Base-by-base conservation (phyloP, 1,284 basidiomycete species). In the Thelephora terrestris region DNA sequence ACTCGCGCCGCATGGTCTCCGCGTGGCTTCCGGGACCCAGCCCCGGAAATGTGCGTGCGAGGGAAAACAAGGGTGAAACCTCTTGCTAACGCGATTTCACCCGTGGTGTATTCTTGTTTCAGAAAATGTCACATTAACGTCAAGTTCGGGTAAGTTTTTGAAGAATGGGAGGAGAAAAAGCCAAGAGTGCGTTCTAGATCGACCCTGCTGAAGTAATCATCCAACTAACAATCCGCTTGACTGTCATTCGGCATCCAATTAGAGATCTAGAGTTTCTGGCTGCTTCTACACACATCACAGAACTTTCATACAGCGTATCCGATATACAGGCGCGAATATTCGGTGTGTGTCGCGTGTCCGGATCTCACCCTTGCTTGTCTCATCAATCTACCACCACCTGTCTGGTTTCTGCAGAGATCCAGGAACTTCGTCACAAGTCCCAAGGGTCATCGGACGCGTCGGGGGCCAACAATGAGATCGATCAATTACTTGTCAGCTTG, bases 311-410 rank as follows among this genome's bases (percentile, higher is more conserved):
- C 61, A 77, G 75, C 56, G 81, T 90, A 53, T 87, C 85, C 24
- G 87, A 90, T 63, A 86, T 90, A 36, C 85, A 90, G 64, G 87
- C 87, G 49, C 81, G 86, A 59, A 88, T 90, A 61, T 90, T 90
- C 58, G 87, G 87, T 88, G 61, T 52, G 75, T 53, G 47, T 52
- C 47, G 45, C 44, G 53, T 42, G 9, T 10, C 27, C 12, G 12
- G 40, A 43, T 45, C 46, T 32, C 36, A 45, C 40, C 49, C 43
- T 25, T 32, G 50, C 50, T 42, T 21, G 6, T 39, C 29, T 49
- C 34, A 40, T 38, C 46, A 21, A 43, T 29, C 48, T 25, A 45
- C 45, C n/a, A 47, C 29, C 35, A 37, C 42, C n/a, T 48, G 32
- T 46, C 45, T 21, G 43, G 52, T 43, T 43, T 23, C 42, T 46